Conservation (phyloP, 495 filamentous ascomycete genomes). For the Penicillium flavigenum region DNA sequence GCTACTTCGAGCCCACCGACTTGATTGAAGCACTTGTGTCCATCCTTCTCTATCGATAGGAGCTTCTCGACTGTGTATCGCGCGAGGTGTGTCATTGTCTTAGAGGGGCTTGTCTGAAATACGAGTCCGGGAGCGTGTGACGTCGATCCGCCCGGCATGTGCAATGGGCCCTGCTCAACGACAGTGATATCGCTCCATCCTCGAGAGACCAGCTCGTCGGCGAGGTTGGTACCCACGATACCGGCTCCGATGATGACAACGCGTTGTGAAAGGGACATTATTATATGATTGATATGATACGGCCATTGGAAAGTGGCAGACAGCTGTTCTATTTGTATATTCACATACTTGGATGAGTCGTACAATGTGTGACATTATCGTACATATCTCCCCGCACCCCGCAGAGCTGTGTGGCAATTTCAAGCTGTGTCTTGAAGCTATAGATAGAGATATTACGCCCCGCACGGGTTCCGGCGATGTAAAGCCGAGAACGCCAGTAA, state of each 20-base stretch:
- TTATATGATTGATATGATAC: background rate
- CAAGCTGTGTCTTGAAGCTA: background rate
- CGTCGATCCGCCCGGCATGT: slow-evolving; percentile 53
- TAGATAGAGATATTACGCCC: slow-evolving; percentile 7
- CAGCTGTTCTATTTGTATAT: background rate
- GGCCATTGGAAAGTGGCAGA: background rate
- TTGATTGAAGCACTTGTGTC: slow-evolving; percentile 49
- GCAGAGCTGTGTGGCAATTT: background rate
- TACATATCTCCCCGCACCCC: slow-evolving; percentile 7
- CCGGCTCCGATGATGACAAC: slow-evolving; percentile 56
- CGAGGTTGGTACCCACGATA: slow-evolving; percentile 53
- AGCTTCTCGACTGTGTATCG: slow-evolving; percentile 52
- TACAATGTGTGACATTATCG: slow-evolving; percentile 4
- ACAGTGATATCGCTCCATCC: slow-evolving; percentile 55
- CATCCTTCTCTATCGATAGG: slow-evolving; percentile 40
- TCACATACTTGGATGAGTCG: background rate
- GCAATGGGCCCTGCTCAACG: slow-evolving; percentile 52
- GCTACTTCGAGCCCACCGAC: slow-evolving; percentile 53
- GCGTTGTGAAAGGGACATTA: slow-evolving; percentile 28
- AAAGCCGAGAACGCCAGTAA: slow-evolving; percentile 9
- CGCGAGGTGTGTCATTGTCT: slow-evolving; percentile 51
- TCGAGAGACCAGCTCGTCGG: slow-evolving; percentile 51
- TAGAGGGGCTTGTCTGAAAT: slow-evolving; percentile 50
- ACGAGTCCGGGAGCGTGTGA: slow-evolving; percentile 54
- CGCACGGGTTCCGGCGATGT: slow-evolving; percentile 14